These are phyloP conservation scores for Phlebopus sp. DNA, from an alignment of 1,284 basidiomycete genomes.

Conservation along the genomic window DNA sequence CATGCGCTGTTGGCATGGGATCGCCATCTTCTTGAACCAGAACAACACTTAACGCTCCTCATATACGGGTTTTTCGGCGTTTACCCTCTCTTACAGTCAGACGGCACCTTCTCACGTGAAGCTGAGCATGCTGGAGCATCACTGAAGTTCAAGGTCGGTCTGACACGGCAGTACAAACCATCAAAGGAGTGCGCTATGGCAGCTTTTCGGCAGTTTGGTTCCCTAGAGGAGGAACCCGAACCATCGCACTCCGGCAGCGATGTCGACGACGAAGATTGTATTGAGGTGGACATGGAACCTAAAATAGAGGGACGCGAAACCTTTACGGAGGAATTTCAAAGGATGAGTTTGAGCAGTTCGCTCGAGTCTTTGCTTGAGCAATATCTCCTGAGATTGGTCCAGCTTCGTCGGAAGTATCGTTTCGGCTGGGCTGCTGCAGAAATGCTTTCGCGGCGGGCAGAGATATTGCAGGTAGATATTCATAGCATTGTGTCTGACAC, in stretches of 20 bases:
- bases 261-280: constrained; percentile 29
- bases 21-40: constrained; percentile 48
- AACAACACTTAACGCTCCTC: constrained; percentile 54
- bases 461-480: constrained; percentile 43
- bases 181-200: constrained; percentile 43
- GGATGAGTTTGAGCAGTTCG: constrained; percentile 57
- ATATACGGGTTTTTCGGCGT: constrained; percentile 50
- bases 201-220: constrained; percentile 45
- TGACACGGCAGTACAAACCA: constrained; percentile 56
- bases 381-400: constrained; percentile 49
- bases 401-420: constrained; percentile 45
- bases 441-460: constrained; percentile 43
- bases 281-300: constrained; percentile 29
- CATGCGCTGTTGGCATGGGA: constrained; percentile 65
- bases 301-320: constrained; percentile 9
- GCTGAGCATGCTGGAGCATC: constrained; percentile 32
- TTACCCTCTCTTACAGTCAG: constrained; percentile 47
- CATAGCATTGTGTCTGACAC: constrained; percentile 33
- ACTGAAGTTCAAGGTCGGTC: constrained; percentile 54
- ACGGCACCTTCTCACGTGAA: constrained; percentile 36
- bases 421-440: constrained; percentile 68
- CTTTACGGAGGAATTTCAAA: constrained; percentile 36
- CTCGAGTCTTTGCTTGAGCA: constrained; percentile 56
- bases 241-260: constrained; percentile 32
- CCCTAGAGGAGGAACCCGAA: constrained; percentile 40